A percentile compares a stretch with the other conserved stretches of the same genome.
Conservation (phyloP, 768 basidiomycete species). For the Naematelia aurantialba region DNA sequence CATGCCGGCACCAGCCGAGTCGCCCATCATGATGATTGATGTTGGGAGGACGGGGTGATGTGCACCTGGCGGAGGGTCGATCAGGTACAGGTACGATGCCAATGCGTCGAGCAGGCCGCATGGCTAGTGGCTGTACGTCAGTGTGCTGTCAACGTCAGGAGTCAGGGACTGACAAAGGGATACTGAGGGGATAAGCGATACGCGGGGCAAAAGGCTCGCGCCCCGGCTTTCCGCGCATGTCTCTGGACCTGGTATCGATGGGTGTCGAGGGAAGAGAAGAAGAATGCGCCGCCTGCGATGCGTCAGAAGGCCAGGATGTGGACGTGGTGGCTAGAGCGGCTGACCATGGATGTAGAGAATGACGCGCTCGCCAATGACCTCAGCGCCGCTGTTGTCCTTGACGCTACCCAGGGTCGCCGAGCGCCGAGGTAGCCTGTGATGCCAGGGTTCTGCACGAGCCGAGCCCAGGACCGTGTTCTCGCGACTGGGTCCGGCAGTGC, state of each 20-base stretch:
- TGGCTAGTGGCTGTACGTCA: slow-evolving; percentile 22
- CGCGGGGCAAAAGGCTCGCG: slow-evolving; percentile 47
- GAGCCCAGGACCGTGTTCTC: not conserved
- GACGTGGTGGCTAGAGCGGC: slow-evolving; percentile 1
- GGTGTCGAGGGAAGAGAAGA: slow-evolving; percentile 51
- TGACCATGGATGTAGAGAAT: slow-evolving; percentile 51
- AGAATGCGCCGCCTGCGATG: slow-evolving; percentile 48
- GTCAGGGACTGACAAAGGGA: slow-evolving; percentile 41
- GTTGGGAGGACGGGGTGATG: slow-evolving; percentile 41
- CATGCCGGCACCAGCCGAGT: slow-evolving; percentile 47
- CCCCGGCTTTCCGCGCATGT: slow-evolving; percentile 51
- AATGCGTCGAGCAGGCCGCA: slow-evolving; percentile 45
- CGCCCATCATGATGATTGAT: slow-evolving; percentile 47
- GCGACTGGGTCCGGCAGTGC: not conserved
- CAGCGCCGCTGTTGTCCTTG: slow-evolving; percentile 32
- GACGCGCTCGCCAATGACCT: slow-evolving; percentile 37
- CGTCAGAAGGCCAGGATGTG: not conserved
- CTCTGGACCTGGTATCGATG: slow-evolving; percentile 51
- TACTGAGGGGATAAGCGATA: slow-evolving; percentile 48
- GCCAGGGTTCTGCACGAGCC: not conserved
- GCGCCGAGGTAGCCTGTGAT: slow-evolving; percentile 22
- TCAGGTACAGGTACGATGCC: slow-evolving; percentile 46
- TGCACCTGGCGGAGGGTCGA: slow-evolving; percentile 39
- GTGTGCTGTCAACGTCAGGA: not conserved
- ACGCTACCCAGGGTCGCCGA: slow-evolving; percentile 29